Percentiles rank a stretch among this genome's conserved stretches.
Evolutionary conservation across 805 yeast genomes (phyloP).

Genomic region (Candida sonorensis): DNA sequence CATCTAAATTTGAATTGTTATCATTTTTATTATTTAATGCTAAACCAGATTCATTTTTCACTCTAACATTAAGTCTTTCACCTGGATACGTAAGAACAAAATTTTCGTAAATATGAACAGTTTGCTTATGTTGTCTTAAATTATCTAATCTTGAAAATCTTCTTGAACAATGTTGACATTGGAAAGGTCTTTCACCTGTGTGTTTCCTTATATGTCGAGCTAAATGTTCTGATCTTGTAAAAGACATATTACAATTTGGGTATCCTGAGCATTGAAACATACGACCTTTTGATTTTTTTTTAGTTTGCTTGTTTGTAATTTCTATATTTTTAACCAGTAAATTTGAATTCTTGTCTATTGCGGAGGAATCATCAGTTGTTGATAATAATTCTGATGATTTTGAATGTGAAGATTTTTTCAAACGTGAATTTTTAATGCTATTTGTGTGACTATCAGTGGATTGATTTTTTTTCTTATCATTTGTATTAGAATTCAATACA

Average conservation of each 20-base stretch:
- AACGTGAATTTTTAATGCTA: too few relatives aligned
- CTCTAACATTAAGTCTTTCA: constrained; percentile 25
- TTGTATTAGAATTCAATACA: too few relatives aligned
- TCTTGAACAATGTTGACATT: constrained; percentile 76
- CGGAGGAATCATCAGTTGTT: too few relatives aligned
- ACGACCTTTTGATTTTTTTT: constrained; percentile 47
- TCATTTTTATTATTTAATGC: too few relatives aligned
- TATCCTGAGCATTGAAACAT: constrained; percentile 82
- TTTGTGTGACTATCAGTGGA: too few relatives aligned
- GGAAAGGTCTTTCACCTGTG: constrained; percentile 91
- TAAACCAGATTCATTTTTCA: constrained; percentile 12
- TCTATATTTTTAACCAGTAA: neutral
- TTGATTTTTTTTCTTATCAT: too few relatives aligned
- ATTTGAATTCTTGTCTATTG: too few relatives aligned
- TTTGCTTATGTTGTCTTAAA: constrained; percentile 84
- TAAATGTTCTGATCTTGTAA: constrained; percentile 85
- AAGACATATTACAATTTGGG: constrained; percentile 82
- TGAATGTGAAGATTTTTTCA: too few relatives aligned
- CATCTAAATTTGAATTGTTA: too few relatives aligned
- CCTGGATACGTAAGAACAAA: constrained; percentile 28
- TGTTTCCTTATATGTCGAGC: constrained; percentile 91
- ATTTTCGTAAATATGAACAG: constrained; percentile 59
- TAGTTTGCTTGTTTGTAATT: constrained; percentile 8
- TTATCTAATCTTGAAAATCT: constrained; percentile 81
- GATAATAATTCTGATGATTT: too few relatives aligned